Percentiles rank a stretch among this genome's conserved stretches.
phyloP scores from a whole-genome alignment of 768 basidiomycete species.

The Boletus fagicola region DNA sequence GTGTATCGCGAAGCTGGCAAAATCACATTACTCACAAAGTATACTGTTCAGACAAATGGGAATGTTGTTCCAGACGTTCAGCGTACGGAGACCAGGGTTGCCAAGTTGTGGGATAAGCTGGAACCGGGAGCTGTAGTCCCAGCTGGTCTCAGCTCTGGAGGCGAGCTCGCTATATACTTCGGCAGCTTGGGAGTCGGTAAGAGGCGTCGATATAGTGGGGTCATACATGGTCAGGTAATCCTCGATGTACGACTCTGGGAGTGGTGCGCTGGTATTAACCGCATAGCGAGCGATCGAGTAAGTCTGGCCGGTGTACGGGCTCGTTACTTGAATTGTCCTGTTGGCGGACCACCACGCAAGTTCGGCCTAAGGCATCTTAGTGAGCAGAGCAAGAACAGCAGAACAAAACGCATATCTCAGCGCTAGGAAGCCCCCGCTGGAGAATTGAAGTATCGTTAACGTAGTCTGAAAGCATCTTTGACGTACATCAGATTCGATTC shows the following conservation, averaged over 20 bases:
- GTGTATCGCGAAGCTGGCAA: neutral
- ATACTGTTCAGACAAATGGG: conserved; percentile 84
- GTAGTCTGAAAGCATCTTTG: conserved; percentile 87
- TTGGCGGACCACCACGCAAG: conserved; percentile 80
- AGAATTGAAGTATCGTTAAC: conserved; percentile 73
- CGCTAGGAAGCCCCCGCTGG: conserved; percentile 75
- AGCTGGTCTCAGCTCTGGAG: conserved; percentile 79
- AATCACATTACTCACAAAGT: conserved; percentile 53
- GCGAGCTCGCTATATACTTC: conserved; percentile 87
- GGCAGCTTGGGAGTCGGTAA: conserved; percentile 59
- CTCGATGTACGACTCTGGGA: conserved; percentile 80
- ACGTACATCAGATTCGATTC: neutral
- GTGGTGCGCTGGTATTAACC: conserved; percentile 81
- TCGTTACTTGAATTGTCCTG: conserved; percentile 63
- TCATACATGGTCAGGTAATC: conserved; percentile 82
- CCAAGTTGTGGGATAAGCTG: conserved; percentile 33
- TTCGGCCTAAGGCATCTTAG: conserved; percentile 52
- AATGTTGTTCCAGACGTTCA: conserved; percentile 69
- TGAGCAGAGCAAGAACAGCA: neutral
- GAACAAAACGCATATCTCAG: conserved; percentile 52
- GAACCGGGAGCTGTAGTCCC: conserved; percentile 47
- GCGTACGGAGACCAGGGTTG: conserved; percentile 58
- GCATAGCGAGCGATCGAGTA: conserved; percentile 69
- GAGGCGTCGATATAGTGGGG: conserved; percentile 47
- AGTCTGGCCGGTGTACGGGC: conserved; percentile 66